Percentiles rank a stretch among this genome's conserved stretches.
These are phyloP conservation scores for Periglandula ipomoeae DNA, from an alignment of 2,329 filamentous ascomycete species.

Conservation along the genomic window DNA sequence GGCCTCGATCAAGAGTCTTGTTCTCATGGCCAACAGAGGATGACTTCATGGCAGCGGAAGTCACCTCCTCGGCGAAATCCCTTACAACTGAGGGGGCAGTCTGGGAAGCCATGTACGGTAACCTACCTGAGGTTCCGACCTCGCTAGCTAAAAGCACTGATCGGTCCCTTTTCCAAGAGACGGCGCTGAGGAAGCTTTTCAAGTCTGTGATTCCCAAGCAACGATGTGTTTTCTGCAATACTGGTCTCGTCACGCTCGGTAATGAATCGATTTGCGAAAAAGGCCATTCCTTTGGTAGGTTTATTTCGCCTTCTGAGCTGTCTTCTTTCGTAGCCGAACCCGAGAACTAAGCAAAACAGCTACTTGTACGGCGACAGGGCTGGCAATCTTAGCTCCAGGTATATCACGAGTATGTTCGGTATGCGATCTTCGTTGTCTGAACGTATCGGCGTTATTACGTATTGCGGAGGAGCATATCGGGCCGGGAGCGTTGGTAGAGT, in stretches of 20 bases:
- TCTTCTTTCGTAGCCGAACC: background rate
- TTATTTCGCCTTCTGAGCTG: slow-evolving; percentile 9
- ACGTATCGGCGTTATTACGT: slow-evolving; percentile 29
- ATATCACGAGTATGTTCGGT: slow-evolving; percentile 46
- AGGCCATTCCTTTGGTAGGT: slow-evolving; percentile 32
- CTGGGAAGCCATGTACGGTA: slow-evolving; percentile 52
- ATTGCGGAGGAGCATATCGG: slow-evolving; percentile 23
- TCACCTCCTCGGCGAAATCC: slow-evolving; percentile 7
- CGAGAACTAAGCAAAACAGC: slow-evolving; percentile 21
- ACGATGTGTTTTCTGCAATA: slow-evolving; percentile 39
- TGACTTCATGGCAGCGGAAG: background rate
- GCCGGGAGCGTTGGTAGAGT: slow-evolving; percentile 18
- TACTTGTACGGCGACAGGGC: slow-evolving; percentile 43
- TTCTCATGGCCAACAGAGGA: slow-evolving; percentile 23
- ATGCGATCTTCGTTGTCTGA: slow-evolving; percentile 42
- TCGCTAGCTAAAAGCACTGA: slow-evolving; percentile 19
- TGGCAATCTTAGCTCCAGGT: slow-evolving; percentile 45
- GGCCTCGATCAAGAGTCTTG: slow-evolving; percentile 25
- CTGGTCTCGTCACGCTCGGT: slow-evolving; percentile 21
- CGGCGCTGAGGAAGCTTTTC: slow-evolving; percentile 29
- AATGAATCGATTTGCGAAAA: slow-evolving; percentile 29
- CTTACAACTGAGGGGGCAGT: slow-evolving; percentile 45
- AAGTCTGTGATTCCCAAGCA: slow-evolving; percentile 24
- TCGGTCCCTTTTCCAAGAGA: slow-evolving; percentile 10
- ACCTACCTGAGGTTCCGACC: slow-evolving; percentile 36